Percentiles rank a stretch among this genome's conserved stretches.
These are phyloP conservation scores for Theobroma cacao DNA, from an alignment of 345 rosid genomes.

Conservation along the genomic window DNA sequence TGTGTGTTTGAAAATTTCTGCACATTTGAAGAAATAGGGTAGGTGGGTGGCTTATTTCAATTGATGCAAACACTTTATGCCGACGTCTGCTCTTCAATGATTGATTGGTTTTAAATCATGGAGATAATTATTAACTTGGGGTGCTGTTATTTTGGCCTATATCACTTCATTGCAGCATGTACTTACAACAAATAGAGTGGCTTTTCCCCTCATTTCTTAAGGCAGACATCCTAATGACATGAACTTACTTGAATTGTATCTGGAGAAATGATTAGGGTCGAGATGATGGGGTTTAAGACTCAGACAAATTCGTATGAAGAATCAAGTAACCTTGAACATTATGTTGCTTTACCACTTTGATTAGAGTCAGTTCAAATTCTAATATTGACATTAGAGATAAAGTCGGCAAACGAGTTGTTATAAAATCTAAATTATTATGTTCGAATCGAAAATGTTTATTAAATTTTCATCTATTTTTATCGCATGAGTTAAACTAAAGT, in stretches of 20 bases:
- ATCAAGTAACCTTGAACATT: neutral
- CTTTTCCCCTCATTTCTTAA: neutral
- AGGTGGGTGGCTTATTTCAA: conserved; percentile 14
- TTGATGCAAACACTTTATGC: conserved; percentile 5
- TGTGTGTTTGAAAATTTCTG: neutral
- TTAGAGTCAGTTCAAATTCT: too few relatives aligned
- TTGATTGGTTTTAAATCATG: neutral
- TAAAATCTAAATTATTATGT: too few relatives aligned
- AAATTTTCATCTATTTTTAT: too few relatives aligned
- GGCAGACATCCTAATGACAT: neutral
- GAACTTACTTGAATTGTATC: too few relatives aligned
- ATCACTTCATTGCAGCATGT: neutral
- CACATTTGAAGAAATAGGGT: neutral
- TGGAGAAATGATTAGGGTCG: neutral
- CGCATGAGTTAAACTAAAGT: too few relatives aligned
- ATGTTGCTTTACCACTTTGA: too few relatives aligned
- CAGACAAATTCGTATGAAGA: neutral
- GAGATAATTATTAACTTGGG: neutral
- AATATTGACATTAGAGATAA: neutral
- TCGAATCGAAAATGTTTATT: too few relatives aligned
- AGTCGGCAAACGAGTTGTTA: too few relatives aligned
- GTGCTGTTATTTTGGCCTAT: neutral
- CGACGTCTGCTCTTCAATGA: neutral
- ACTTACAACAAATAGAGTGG: neutral
- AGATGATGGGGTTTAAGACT: neutral